Evolutionary conservation across 1,284 basidiomycete species (phyloP).

Genomic region (Cronartium quercuum): DNA sequence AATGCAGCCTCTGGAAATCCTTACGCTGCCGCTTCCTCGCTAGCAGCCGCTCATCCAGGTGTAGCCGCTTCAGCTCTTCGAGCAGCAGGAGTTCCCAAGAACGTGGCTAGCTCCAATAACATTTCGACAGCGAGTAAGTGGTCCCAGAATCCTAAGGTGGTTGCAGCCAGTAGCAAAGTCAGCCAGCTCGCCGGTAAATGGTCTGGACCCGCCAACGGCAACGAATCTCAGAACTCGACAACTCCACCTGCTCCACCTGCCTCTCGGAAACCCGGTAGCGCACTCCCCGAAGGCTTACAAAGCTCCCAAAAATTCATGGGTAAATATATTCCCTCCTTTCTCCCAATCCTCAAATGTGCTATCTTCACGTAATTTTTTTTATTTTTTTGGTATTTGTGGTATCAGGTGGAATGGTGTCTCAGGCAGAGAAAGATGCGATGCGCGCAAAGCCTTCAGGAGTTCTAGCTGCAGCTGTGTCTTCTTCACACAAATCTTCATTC

Average conservation of each 20-base stretch:
- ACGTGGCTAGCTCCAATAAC: conserved; percentile 24
- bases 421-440: background rate
- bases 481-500: conserved; percentile 9
- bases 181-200: conserved; percentile 35
- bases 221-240: background rate
- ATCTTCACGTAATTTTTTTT: background rate
- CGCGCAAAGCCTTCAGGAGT: background rate
- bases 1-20: background rate
- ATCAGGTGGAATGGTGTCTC: conserved; percentile 1
- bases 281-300: background rate
- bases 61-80: conserved; percentile 26
- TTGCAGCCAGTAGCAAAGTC: conserved; percentile 18
- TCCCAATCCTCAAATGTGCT: background rate
- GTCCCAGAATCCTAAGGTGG: background rate
- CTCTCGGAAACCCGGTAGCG: conserved; percentile 8
- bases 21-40: background rate
- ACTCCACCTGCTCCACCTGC: background rate
- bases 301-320: conserved; percentile 21
- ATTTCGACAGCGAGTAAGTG: conserved; percentile 11
- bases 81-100: conserved; percentile 24
- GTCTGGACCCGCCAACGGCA: background rate
- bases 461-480: background rate
- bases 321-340: background rate
- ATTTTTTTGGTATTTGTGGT: background rate
- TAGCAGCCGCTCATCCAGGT: conserved; percentile 21